Conservation (phyloP, 2,329 filamentous ascomycete genomes). For the Colletotrichum sp. region DNA sequence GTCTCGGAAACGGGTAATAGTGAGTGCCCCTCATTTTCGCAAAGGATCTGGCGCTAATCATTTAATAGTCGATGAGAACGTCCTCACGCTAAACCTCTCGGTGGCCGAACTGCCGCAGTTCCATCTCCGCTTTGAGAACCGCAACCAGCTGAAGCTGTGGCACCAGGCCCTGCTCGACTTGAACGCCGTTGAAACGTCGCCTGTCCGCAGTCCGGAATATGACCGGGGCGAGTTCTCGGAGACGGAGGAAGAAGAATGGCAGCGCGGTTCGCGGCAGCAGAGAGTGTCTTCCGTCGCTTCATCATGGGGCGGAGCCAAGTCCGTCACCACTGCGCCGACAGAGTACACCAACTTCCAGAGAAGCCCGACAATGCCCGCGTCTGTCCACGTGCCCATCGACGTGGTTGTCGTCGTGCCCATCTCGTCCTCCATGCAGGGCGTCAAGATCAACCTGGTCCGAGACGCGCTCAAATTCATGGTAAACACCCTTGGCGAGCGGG, state of each 20-base stretch:
- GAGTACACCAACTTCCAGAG: conserved; percentile 82
- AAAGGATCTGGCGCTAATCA: conserved; percentile 31
- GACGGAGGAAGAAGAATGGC: conserved; percentile 88
- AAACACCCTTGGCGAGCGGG: conserved; percentile 84
- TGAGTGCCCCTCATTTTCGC: conserved; percentile 20
- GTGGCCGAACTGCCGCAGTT: conserved; percentile 93
- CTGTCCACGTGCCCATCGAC: conserved; percentile 89
- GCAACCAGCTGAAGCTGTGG: conserved; percentile 87
- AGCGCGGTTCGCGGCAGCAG: conserved; percentile 63
- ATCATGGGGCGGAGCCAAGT: conserved; percentile 80
- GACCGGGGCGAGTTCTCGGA: conserved; percentile 81
- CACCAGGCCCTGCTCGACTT: conserved; percentile 86
- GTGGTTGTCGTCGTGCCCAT: conserved; percentile 97
- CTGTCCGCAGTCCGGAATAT: conserved; percentile 74
- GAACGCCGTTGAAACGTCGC: conserved; percentile 71
- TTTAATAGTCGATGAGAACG: conserved; percentile 69
- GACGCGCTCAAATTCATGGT: conserved; percentile 95
- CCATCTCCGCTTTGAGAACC: conserved; percentile 86
- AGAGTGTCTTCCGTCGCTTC: conserved; percentile 84
- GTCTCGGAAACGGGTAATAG: conserved; percentile 72
- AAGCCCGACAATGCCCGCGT: conserved; percentile 48
- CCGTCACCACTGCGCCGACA: conserved; percentile 85
- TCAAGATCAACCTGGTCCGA: conserved; percentile 93
- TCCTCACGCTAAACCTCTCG: conserved; percentile 88
- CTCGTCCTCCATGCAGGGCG: conserved; percentile 98